These are phyloP conservation scores for Encephalitozoon romaleae DNA, from an alignment of 371 early-diverging fungal genomes.

Conservation along the genomic window DNA sequence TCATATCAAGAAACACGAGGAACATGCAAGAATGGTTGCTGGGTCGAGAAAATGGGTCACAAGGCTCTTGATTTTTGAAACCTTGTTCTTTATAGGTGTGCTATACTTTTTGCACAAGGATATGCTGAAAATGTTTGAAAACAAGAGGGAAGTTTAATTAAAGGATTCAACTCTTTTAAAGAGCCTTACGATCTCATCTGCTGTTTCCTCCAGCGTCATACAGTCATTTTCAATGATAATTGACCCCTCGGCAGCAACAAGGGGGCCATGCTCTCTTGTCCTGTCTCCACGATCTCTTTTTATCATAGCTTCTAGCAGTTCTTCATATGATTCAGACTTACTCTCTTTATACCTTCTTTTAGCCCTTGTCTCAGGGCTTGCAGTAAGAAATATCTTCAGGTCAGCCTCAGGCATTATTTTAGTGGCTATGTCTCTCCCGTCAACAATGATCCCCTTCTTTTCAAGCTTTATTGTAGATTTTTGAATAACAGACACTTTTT, in stretches of 20 bases:
- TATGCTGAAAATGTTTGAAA: constrained; percentile 49
- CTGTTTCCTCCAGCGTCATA: constrained; percentile 69
- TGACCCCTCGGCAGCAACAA: constrained; percentile 71
- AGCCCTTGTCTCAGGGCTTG: constrained; percentile 68
- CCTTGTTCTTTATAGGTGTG: constrained; percentile 16
- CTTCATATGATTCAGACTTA: constrained; percentile 21
- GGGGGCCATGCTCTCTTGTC: constrained; percentile 68
- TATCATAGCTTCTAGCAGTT: constrained; percentile 52
- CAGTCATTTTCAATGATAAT: constrained; percentile 70
- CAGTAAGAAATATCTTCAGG: constrained; percentile 74
- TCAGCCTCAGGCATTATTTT: constrained; percentile 75
- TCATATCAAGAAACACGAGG: constrained; percentile 24
- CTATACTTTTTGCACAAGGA: constrained; percentile 43
- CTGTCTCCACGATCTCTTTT: constrained; percentile 69
- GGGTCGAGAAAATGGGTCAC: constrained; percentile 25
- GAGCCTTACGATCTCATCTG: constrained; percentile 63
- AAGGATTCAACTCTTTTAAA: constrained; percentile 15
- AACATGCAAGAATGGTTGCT: constrained; percentile 28
- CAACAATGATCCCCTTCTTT: constrained; percentile 71
- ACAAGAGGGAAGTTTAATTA: constrained; percentile 35
- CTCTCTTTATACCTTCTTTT: constrained; percentile 67
- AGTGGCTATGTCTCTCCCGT: constrained; percentile 83
- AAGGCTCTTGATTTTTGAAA: constrained; percentile 39
- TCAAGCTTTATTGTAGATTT: constrained; percentile 60
- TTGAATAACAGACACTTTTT: constrained; percentile 65